phyloP scores from a whole-genome alignment of 176 grass and related monocot species.

The Poa annua region DNA sequence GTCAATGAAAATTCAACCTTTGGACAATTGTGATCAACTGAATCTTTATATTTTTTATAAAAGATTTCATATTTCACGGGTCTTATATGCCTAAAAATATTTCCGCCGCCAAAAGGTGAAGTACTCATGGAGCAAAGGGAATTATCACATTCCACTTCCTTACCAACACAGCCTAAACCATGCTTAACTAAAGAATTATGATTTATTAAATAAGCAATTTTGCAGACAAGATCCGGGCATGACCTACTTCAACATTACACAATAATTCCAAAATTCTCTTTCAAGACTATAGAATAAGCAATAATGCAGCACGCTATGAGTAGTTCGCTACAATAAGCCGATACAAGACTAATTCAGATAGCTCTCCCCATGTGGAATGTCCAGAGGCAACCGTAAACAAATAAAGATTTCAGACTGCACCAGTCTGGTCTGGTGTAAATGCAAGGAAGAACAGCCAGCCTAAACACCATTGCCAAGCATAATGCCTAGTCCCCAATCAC shows the following conservation, averaged over 20 bases:
- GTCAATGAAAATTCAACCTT: too few relatives aligned
- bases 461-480: not conserved
- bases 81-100: too few relatives aligned
- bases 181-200: not conserved
- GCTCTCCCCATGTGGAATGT: conserved; percentile 38
- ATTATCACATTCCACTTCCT: not conserved
- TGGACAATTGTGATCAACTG: too few relatives aligned
- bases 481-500: conserved; percentile 16
- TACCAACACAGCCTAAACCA: not conserved
- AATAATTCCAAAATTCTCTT: not conserved
- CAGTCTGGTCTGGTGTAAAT: conserved; percentile 48
- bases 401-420: conserved; percentile 5
- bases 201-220: too few relatives aligned
- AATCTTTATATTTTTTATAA: too few relatives aligned
- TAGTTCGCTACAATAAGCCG: not conserved
- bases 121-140: not conserved
- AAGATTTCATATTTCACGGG: too few relatives aligned
- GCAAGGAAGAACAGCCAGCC: not conserved
- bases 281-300: not conserved
- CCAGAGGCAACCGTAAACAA: conserved; percentile 23
- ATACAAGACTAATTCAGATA: not conserved
- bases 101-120: not conserved
- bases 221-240: not conserved
- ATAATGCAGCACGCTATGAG: conserved; percentile 19
- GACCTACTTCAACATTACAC: not conserved